Conservation (phyloP, 2,329 filamentous ascomycete species). For the Fusarium sp. region DNA sequence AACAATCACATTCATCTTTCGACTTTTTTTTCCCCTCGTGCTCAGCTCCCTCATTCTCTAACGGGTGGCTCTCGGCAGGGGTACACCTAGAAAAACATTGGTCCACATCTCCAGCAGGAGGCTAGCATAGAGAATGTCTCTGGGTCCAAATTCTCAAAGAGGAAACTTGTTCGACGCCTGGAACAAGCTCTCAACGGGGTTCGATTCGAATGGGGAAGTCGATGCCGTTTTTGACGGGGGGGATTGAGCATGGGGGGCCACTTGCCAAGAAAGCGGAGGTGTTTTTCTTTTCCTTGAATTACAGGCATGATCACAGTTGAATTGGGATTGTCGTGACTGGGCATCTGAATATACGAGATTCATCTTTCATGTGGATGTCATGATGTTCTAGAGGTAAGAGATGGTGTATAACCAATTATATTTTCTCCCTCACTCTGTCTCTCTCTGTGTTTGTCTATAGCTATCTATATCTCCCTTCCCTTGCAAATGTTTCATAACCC, state of each 20-base stretch:
- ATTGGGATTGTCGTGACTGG: not conserved
- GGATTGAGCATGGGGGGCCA: not conserved
- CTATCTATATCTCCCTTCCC: not conserved
- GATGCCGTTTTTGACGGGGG: constrained; percentile 8
- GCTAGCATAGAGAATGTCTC: not conserved
- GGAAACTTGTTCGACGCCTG: not conserved
- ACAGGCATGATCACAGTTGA: not conserved
- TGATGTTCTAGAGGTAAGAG: not conserved
- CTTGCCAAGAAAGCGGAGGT: constrained; percentile 26
- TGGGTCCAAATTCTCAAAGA: not conserved
- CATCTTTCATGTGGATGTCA: not conserved
- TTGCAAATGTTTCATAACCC: not conserved
- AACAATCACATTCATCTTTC: constrained; percentile 2
- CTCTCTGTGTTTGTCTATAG: not conserved
- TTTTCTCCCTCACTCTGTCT: not conserved
- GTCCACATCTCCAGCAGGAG: not conserved
- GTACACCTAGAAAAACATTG: constrained; percentile 8
- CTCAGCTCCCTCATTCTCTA: not conserved
- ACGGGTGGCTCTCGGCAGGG: constrained; percentile 2
- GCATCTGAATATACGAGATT: not conserved
- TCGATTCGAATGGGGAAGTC: constrained; percentile 30
- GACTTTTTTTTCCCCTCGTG: not conserved
- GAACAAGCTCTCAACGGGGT: constrained; percentile 3
- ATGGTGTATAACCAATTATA: not conserved
- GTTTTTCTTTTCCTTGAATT: not conserved